Conservation (phyloP, 371 early-diverging fungal genomes). For the Amoeboaphelidium protococcarum region DNA sequence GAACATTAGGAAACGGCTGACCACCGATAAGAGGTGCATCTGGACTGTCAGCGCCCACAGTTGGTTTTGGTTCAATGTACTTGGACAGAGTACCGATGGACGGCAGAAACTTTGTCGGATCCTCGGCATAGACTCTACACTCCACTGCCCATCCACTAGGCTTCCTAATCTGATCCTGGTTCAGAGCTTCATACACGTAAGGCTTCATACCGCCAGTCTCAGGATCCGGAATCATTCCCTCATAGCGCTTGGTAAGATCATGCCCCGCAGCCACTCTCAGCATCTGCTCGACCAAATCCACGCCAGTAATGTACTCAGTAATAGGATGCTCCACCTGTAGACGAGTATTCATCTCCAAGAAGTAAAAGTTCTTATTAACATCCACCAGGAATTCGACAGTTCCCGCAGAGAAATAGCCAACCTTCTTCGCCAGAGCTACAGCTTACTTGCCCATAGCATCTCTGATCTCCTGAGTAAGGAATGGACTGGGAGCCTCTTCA, state of each 20-base stretch:
- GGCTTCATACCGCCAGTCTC: background rate
- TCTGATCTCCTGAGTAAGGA: conserved; percentile 28
- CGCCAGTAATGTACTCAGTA: conserved; percentile 10
- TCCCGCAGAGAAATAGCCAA: conserved; percentile 35
- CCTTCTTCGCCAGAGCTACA: conserved; percentile 44
- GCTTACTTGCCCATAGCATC: conserved; percentile 59
- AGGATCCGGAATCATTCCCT: conserved; percentile 14
- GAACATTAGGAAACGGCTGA: conserved; percentile 19
- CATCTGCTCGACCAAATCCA: conserved; percentile 12
- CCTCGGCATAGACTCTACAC: conserved; percentile 18
- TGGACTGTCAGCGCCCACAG: conserved; percentile 10
- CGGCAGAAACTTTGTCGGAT: conserved; percentile 43
- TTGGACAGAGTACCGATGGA: conserved; percentile 60
- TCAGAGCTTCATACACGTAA: conserved; percentile 4
- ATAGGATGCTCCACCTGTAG: conserved; percentile 32
- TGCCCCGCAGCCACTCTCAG: conserved; percentile 3
- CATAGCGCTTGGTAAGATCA: conserved; percentile 10
- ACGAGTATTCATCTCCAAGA: conserved; percentile 58
- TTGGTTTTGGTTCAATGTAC: conserved; percentile 32
- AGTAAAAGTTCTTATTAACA: conserved; percentile 37
- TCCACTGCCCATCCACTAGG: conserved; percentile 15
- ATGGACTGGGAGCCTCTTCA: conserved; percentile 45
- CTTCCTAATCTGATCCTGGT: conserved; percentile 14
- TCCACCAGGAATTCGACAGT: conserved; percentile 16
- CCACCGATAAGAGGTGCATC: conserved; percentile 8